Evolutionary conservation across 495 filamentous ascomycete species (phyloP), one percentile per base, ranked within the genome.

Genomic region (Penicillium diatomitis): DNA sequence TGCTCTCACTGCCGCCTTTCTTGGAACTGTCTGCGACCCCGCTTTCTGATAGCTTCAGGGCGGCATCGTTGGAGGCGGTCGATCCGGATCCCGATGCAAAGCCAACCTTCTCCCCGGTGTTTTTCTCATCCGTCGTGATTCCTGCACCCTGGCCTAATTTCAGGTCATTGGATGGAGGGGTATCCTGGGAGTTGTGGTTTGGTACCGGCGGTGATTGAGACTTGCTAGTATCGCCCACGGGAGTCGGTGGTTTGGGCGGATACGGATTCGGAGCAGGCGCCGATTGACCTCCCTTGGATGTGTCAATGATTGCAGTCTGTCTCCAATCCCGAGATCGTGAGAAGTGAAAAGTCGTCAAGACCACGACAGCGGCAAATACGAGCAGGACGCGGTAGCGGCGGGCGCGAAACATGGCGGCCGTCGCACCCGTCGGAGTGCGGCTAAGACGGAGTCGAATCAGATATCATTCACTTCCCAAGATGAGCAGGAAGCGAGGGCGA

Each of bases 311-410:
- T 20, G 54, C 41, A 31, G 44, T 32, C 32, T 56, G 44, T 5
- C 38, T 49, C 60, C 60, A 64, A 36, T 68, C 62, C 50, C 63
- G 69, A 46, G 67, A 68, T 39, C 68, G 56, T 45, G 62, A 43
- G 46, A 87, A 83, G 60, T 87, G 80, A 54, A 87, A 77, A 20
- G 91, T 64, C 10, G 81, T 67, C 38, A 89, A 66, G 31, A 84
- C 65, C 43, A 83, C 65, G 41, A 87, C 63, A 44, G 80, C 74
- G 41, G 87, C 81, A 60, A 87, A 84, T 54, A 86, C 66, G 41
- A 90, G 60, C 51, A 87, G 84, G 41, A 84, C 72, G 46, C 88
- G 82, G 58, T 88, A 91, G 66, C 87, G 77, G 44, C 88, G 83
- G 53, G 86, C 65, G 36, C 87, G 84, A 49, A 87, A 69, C 88